These are phyloP conservation scores for Starmerella stigmatis DNA, from an alignment of 805 yeast genomes.

Conservation along the genomic window DNA sequence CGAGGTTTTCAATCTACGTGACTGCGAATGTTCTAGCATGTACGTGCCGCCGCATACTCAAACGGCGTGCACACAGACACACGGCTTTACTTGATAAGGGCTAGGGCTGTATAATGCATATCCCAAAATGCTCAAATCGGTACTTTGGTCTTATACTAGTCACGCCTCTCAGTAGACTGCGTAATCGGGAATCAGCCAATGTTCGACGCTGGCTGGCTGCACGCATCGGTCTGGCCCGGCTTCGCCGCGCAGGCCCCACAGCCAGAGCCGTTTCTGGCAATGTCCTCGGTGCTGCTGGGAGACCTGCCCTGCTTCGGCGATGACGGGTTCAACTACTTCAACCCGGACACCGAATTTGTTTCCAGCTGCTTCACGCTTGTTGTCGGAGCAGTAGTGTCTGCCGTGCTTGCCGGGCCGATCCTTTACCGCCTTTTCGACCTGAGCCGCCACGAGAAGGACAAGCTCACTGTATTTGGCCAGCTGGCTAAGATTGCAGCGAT, in stretches of 20 bases:
- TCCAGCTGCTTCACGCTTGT: conserved; percentile 20
- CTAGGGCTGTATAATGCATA: neutral
- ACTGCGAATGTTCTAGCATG: too few relatives aligned
- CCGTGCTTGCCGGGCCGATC: conserved; percentile 14
- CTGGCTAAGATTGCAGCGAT: conserved; percentile 17
- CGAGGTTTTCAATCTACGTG: too few relatives aligned
- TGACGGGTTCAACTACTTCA: conserved; percentile 16
- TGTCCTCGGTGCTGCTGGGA: conserved; percentile 10
- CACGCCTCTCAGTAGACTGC: neutral
- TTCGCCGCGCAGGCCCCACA: neutral
- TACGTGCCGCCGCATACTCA: too few relatives aligned
- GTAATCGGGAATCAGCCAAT: neutral
- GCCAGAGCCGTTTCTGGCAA: conserved; percentile 7
- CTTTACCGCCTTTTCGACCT: conserved; percentile 13
- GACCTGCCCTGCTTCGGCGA: conserved; percentile 7
- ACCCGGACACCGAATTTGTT: conserved; percentile 23
- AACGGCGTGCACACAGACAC: too few relatives aligned
- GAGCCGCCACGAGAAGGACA: conserved; percentile 16
- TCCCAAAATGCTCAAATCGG: too few relatives aligned
- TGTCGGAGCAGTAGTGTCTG: conserved; percentile 15
- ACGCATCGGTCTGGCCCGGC: neutral
- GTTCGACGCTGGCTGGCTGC: neutral
- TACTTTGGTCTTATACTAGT: too few relatives aligned
- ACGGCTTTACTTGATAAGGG: neutral
- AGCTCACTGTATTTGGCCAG: conserved; percentile 18